phyloP scores from a whole-genome alignment of 306 rosid species.

The Vicia faba region DNA sequence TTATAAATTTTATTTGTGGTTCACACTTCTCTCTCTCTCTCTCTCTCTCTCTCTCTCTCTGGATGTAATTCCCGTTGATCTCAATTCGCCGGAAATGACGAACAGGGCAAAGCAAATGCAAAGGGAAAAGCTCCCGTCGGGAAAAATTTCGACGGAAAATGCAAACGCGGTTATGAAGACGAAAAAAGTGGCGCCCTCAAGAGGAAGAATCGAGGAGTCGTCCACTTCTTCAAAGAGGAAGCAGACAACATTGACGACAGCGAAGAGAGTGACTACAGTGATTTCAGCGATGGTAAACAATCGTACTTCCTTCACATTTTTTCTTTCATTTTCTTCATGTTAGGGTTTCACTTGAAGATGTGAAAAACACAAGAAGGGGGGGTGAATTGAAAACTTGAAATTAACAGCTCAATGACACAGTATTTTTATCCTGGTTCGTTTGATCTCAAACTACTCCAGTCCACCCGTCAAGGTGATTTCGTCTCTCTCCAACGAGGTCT shows the following conservation, averaged over 20 bases:
- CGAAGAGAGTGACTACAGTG: slow-evolving; percentile 52
- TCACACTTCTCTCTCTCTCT: slow-evolving; percentile 7
- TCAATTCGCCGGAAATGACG: slow-evolving; percentile 46
- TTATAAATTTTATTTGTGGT: too few relatives aligned
- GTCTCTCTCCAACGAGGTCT: too few relatives aligned
- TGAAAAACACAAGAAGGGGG: too few relatives aligned
- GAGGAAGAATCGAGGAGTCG: slow-evolving; percentile 53
- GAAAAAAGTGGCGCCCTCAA: slow-evolving; percentile 53
- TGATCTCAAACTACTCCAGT: too few relatives aligned
- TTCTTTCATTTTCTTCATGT: slow-evolving; percentile 11
- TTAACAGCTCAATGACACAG: too few relatives aligned
- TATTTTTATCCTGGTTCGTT: too few relatives aligned
- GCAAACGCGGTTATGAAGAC: slow-evolving; percentile 49
- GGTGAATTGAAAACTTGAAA: too few relatives aligned
- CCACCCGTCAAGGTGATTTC: too few relatives aligned
- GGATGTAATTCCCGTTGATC: slow-evolving; percentile 37
- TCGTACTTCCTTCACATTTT: not conserved
- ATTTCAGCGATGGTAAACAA: slow-evolving; percentile 51
- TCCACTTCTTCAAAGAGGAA: slow-evolving; percentile 73
- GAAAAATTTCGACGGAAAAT: slow-evolving; percentile 41
- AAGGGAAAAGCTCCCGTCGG: slow-evolving; percentile 77
- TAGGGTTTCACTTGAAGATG: slow-evolving; percentile 48
- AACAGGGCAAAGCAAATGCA: slow-evolving; percentile 47
- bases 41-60: not conserved
- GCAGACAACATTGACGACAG: slow-evolving; percentile 46